phyloP scores from a whole-genome alignment of 495 filamentous ascomycete genomes.

The Penicillium psychrofluorescens region DNA sequence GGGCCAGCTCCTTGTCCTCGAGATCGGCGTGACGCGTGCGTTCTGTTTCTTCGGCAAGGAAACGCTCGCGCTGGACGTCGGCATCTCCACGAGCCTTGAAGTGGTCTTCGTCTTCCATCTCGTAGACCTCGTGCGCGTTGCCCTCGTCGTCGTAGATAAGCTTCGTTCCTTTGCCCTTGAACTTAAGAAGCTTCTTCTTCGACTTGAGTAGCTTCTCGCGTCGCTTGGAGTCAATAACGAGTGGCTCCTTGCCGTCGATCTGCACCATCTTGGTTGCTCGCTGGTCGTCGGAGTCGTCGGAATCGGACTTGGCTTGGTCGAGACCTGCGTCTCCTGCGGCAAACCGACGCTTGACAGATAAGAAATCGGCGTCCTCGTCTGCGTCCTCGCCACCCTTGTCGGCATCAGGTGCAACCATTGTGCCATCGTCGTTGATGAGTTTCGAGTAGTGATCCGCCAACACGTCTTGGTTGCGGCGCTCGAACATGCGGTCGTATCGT shows the following conservation, averaged over 20 bases:
- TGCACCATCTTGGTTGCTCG: slow-evolving; percentile 31
- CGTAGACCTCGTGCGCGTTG: slow-evolving; percentile 72
- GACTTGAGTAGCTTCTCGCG: slow-evolving; percentile 87
- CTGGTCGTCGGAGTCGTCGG: slow-evolving; percentile 3
- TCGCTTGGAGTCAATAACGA: slow-evolving; percentile 86
- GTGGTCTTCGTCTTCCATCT: slow-evolving; percentile 72
- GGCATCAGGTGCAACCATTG: slow-evolving; percentile 27
- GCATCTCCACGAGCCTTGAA: slow-evolving; percentile 70
- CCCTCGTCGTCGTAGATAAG: slow-evolving; percentile 92
- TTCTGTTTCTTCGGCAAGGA: slow-evolving; percentile 64
- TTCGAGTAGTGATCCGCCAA: slow-evolving; percentile 86
- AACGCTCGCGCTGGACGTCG: slow-evolving; percentile 64
- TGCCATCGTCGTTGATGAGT: slow-evolving; percentile 63
- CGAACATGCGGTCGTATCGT: slow-evolving; percentile 95
- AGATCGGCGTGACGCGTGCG: slow-evolving; percentile 72
- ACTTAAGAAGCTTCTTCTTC: slow-evolving; percentile 87
- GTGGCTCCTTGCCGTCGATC: slow-evolving; percentile 50
- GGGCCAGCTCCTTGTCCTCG: slow-evolving; percentile 71
- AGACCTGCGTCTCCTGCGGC: slow-evolving; percentile 42
- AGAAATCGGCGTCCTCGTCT: slow-evolving; percentile 70
- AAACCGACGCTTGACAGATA: slow-evolving; percentile 80
- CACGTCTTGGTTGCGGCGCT: slow-evolving; percentile 90
- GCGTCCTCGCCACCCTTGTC: slow-evolving; percentile 38
- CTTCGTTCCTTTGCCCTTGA: slow-evolving; percentile 75
- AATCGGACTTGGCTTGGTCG: slow-evolving; percentile 12